These are phyloP conservation scores for Neopestalotiopsis rosae DNA, from an alignment of 2,329 filamentous ascomycete genomes.

Conservation along the genomic window DNA sequence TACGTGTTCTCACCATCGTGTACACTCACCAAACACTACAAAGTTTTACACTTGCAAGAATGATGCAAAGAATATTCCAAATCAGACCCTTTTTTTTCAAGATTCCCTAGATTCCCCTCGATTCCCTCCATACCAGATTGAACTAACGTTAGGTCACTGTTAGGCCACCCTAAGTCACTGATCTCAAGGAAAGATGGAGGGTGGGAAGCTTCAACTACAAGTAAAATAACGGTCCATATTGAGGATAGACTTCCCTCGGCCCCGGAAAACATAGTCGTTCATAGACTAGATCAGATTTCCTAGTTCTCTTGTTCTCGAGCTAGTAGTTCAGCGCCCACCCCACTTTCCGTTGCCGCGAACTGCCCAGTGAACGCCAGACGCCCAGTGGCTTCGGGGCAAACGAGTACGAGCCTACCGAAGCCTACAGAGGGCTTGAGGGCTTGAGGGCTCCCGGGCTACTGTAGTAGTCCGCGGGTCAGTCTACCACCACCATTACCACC, in stretches of 20 bases:
- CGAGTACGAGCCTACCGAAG: background rate
- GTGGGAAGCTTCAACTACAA: background rate
- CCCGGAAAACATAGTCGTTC: background rate
- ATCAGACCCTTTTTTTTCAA: too few relatives aligned
- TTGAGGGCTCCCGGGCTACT: too few relatives aligned
- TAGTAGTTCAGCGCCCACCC: background rate
- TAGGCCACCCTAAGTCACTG: background rate
- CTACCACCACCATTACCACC: too few relatives aligned
- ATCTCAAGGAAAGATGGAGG: background rate
- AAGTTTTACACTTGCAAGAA: too few relatives aligned
- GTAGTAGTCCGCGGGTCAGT: too few relatives aligned
- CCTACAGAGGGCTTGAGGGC: too few relatives aligned
- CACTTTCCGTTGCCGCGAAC: background rate
- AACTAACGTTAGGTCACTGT: too few relatives aligned
- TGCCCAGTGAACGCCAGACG: background rate
- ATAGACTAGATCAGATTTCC: background rate
- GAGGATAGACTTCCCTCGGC: background rate
- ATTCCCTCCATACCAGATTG: background rate
- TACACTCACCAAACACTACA: too few relatives aligned
- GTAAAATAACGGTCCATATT: background rate
- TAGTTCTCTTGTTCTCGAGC: background rate
- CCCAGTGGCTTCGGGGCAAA: background rate
- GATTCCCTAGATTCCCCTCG: background rate
- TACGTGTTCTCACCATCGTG: too few relatives aligned
- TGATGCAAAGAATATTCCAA: too few relatives aligned